A percentile compares a stretch with the other conserved stretches of the same genome.
Conservation (phyloP, 1,284 basidiomycete genomes). For the Gymnopus androsaceus region DNA sequence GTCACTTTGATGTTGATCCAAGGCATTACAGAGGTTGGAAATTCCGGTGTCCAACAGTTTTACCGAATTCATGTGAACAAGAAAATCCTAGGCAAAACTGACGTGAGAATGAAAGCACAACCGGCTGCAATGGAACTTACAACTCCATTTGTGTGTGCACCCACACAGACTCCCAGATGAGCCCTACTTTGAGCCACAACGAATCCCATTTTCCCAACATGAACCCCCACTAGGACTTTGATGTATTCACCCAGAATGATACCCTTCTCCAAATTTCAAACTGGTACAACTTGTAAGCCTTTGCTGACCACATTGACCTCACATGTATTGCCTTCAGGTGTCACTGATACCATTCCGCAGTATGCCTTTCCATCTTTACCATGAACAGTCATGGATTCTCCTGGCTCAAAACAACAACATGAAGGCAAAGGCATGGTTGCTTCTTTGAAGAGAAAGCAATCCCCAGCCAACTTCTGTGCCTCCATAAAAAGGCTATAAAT, state of each 20-base stretch:
- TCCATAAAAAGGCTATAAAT: no score
- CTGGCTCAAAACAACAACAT: no score
- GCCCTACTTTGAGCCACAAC: neutral
- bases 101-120: neutral
- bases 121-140: neutral
- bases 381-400: no score
- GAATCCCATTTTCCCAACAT: neutral
- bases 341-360: no score
- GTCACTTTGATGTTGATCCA: neutral
- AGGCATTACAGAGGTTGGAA: neutral
- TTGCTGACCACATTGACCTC: no score
- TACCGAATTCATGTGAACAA: slow-evolving; percentile 1
- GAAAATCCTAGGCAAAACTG: slow-evolving; percentile 3
- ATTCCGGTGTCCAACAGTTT: neutral
- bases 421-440: no score
- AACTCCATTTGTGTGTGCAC: neutral
- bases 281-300: no score
- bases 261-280: no score
- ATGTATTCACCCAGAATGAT: neutral
- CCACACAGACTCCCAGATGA: neutral
- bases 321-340: no score
- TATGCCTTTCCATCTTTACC: no score
- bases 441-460: no score
- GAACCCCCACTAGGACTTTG: neutral
- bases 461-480: no score